Conservation (phyloP, 176 grass and related monocot genomes). For the Cocos nucifera region DNA sequence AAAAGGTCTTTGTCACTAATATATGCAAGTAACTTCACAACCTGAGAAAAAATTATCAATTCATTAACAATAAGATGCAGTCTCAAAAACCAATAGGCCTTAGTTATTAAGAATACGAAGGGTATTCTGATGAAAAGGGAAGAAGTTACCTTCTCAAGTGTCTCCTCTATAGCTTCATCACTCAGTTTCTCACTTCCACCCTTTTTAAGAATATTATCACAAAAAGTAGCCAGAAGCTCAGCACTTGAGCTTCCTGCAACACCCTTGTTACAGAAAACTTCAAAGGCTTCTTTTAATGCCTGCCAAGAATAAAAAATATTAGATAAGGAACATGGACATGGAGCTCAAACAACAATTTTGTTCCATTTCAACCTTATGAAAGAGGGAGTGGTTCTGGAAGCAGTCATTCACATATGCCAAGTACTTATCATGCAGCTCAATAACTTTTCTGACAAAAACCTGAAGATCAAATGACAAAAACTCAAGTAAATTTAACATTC, state of each 20-base stretch:
- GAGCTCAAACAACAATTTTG: background rate
- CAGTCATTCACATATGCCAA: slow-evolving; percentile 79
- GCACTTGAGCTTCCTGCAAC: slow-evolving; percentile 90
- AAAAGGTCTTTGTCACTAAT: slow-evolving; percentile 95
- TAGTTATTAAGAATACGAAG: too few species aligned
- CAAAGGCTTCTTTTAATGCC: slow-evolving; percentile 96
- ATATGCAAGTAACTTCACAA: slow-evolving; percentile 85
- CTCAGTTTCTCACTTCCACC: slow-evolving; percentile 94
- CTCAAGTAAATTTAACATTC: background rate
- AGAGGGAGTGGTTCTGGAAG: slow-evolving; percentile 92
- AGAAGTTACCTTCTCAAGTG: slow-evolving; percentile 75
- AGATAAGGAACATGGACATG: background rate
- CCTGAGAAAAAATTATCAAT: slow-evolving; percentile 31
- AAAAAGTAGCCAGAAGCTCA: slow-evolving; percentile 85
- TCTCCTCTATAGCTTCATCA: slow-evolving; percentile 99
- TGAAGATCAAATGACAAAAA: slow-evolving; percentile 24
- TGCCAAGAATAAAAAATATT: slow-evolving; percentile 12
- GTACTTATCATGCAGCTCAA: slow-evolving; percentile 95
- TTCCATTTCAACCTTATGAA: slow-evolving; percentile 64
- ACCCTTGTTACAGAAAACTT: slow-evolving; percentile 95
- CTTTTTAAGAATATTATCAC: slow-evolving; percentile 97
- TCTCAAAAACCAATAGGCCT: too few species aligned
- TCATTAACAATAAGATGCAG: too few species aligned
- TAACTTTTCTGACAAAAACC: slow-evolving; percentile 95
- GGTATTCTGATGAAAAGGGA: background rate